A percentile compares a stretch with the other conserved stretches of the same genome.
Conservation (phyloP, 2,329 filamentous ascomycete genomes). For the Sporothrix brasiliensis region DNA sequence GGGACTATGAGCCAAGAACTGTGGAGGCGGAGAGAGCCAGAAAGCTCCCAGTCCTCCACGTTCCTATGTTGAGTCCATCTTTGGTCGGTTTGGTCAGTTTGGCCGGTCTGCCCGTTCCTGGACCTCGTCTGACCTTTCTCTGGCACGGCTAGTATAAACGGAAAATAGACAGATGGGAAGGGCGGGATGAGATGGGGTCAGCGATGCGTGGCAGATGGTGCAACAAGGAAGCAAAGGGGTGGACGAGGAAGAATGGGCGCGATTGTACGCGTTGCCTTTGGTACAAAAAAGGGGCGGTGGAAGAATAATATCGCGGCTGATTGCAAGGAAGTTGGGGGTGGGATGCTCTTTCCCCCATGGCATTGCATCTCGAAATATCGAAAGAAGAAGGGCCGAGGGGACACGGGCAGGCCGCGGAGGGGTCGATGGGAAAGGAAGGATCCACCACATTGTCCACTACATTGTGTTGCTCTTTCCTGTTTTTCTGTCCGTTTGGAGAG, state of each 20-base stretch:
- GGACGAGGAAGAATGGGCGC: not conserved
- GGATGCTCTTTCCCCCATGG: not conserved
- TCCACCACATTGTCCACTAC: not conserved
- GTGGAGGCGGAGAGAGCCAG: not conserved
- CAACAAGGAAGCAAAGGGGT: not conserved
- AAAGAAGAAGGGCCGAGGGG: not conserved
- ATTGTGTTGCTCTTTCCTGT: not conserved
- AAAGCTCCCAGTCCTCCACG: not conserved
- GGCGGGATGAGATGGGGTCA: not conserved
- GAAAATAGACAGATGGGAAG: constrained; percentile 18
- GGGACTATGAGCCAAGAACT: constrained; percentile 10
- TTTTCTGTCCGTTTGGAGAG: not conserved
- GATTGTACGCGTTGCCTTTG: not conserved
- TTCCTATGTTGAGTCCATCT: not conserved
- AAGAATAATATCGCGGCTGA: constrained; percentile 12
- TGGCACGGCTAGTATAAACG: constrained; percentile 23
- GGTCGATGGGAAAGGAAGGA: not conserved
- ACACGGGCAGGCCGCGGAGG: not conserved
- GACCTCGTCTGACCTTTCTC: not conserved
- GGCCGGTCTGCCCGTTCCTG: not conserved
- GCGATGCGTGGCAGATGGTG: not conserved
- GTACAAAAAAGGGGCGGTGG: not conserved
- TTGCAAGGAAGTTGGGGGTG: constrained; percentile 5
- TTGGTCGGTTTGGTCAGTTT: not conserved
- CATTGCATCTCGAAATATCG: not conserved